phyloP scores from a whole-genome alignment of 192 early-diverging fungal species.

The Globomyces pollinis-pini region DNA sequence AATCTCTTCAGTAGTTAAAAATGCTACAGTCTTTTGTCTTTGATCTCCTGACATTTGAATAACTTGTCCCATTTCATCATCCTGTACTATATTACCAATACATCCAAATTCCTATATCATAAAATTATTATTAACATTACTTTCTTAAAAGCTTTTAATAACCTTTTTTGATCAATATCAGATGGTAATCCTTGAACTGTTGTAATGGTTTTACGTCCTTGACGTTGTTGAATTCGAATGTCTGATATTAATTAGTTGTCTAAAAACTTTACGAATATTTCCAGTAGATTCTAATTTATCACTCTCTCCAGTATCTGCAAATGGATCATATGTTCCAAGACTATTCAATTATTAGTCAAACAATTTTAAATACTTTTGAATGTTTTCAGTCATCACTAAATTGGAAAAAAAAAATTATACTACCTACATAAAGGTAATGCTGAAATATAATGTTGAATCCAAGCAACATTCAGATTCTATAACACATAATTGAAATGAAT shows the following conservation, averaged over 20 bases:
- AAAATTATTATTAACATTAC: conserved; percentile 11
- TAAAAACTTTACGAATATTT: conserved; percentile 41
- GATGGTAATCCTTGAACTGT: conserved; percentile 86
- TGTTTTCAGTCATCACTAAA: too few species aligned
- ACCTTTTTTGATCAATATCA: conserved; percentile 78
- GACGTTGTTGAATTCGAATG: conserved; percentile 95
- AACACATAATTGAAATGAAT: too few species aligned
- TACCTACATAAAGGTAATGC: too few species aligned
- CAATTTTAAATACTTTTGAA: neutral
- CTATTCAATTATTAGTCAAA: conserved; percentile 9
- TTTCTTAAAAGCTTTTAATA: conserved; percentile 96
- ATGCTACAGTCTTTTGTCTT: conserved; percentile 69
- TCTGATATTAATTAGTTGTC: conserved; percentile 47
- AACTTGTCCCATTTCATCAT: conserved; percentile 84
- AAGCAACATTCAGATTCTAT: too few species aligned
- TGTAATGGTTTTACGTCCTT: conserved; percentile 93
- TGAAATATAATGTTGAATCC: too few species aligned
- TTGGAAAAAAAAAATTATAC: too few species aligned
- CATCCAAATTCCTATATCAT: conserved; percentile 71
- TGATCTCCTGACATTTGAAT: conserved; percentile 97
- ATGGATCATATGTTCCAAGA: conserved; percentile 42
- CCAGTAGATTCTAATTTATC: conserved; percentile 29
- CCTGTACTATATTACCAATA: conserved; percentile 89
- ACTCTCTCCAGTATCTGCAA: conserved; percentile 47
- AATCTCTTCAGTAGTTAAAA: conserved; percentile 72